Base-by-base conservation (phyloP, 2,329 filamentous ascomycete genomes). In the Phyllosticta citrichinensis region DNA sequence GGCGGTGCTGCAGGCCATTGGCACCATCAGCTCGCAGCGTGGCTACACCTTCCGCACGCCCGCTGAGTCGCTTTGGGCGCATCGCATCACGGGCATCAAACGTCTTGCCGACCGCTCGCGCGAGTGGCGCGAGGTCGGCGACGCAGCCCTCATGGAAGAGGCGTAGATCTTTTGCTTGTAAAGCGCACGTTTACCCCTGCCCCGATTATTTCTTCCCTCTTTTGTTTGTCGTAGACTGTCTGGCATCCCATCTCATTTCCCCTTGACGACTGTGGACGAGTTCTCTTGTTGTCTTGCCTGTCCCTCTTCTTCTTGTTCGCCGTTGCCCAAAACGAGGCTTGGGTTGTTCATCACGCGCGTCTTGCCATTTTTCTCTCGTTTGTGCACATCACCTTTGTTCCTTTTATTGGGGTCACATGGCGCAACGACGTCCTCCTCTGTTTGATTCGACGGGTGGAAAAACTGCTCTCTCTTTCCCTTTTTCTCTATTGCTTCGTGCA, bases 1-100 rank as follows among this genome's bases (percentile, higher is more conserved):
- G 78, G 91, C 93, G 4, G 92, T 99, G 2, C 80, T 99, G 24
- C 94, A 99, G 74, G 91, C 92, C 17, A 97, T 99, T 66, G 93
- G 94, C 6, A 92, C 97, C 64, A 97, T 99, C 67, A 94, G 89
- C 69, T 95, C 89, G 6, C 94, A 99, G 75, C 84, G 94, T 55
- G 92, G 88, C 11, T 96, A 93, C 71, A 97, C 94, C 0, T 97
- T 93, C 81, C 86, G 93, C 57, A 94, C 92, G 2, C 86, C 91
- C 0, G 88, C 93, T 5, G 94, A 99, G 77, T 84, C 85, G 33
- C 81, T 97, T 30, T 97, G 93, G 91, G 91, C 94, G 1, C 83
- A 83, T 51, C 84, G 94, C 47, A 87, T 97, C 20, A 76, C 81
- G 14, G 94, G 94, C 24, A 85, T 97, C 64, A 91, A 88, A 75